A percentile compares a stretch with the other conserved stretches of the same genome.
Conservation (phyloP, 1,284 basidiomycete species). For the Apiotrichum mycotoxinovorans region DNA sequence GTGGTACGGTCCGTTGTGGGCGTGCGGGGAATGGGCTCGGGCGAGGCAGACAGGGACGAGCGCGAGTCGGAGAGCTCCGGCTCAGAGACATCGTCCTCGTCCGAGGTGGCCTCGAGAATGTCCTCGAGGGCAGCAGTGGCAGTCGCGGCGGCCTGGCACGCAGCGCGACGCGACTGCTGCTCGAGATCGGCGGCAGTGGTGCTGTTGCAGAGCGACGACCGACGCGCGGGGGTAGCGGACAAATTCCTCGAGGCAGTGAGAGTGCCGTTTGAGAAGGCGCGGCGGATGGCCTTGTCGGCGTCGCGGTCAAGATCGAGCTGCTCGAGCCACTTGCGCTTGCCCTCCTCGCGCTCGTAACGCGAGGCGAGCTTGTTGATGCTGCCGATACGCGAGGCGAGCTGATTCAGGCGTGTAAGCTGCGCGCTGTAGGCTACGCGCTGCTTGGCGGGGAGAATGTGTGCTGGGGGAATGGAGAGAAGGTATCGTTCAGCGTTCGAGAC, state of each 20-base stretch:
- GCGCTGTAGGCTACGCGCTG: conserved; percentile 35
- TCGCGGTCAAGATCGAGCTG: conserved; percentile 38
- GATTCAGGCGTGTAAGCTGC: conserved; percentile 35
- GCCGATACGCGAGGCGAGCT: conserved; percentile 34
- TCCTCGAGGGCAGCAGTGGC: conserved; percentile 7
- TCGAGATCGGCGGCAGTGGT: conserved; percentile 29
- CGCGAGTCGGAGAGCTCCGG: conserved; percentile 19
- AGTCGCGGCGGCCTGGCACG: background rate
- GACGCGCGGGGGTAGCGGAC: conserved; percentile 21
- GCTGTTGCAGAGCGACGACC: conserved; percentile 29
- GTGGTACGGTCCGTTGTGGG: conserved; percentile 10
- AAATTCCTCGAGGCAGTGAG: conserved; percentile 9
- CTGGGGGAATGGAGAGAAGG: conserved; percentile 41
- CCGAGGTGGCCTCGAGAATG: conserved; percentile 12
- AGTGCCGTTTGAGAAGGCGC: conserved; percentile 39
- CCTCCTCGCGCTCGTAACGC: conserved; percentile 46
- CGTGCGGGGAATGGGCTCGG: conserved; percentile 15
- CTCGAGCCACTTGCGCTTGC: conserved; percentile 46
- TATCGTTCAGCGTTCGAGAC: conserved; percentile 29
- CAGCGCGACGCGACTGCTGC: background rate
- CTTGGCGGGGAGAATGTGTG: conserved; percentile 32
- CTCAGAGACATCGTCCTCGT: conserved; percentile 8
- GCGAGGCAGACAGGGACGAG: conserved; percentile 8
- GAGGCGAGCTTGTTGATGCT: conserved; percentile 37
- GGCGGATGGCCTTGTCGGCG: conserved; percentile 39